Conservation (phyloP, 257 asterid genomes). For the Scutellaria barbata region DNA sequence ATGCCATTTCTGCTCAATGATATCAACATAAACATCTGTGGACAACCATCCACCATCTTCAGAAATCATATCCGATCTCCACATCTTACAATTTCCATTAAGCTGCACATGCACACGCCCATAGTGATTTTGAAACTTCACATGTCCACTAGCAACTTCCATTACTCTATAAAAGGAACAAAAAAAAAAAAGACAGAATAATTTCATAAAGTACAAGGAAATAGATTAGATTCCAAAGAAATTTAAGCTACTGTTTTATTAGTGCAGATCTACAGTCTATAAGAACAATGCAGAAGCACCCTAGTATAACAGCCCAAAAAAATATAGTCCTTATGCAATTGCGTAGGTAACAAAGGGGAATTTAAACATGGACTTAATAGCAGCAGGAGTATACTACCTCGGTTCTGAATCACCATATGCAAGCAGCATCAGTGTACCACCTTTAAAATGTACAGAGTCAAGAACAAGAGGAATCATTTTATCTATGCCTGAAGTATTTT, state of each 20-base stretch:
- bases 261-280: slow-evolving; percentile 1
- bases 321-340: slow-evolving; percentile 13
- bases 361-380: slow-evolving; percentile 23
- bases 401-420: slow-evolving; percentile 97
- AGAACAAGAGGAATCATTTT: slow-evolving; percentile 72
- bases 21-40: slow-evolving; percentile 89
- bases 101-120: slow-evolving; percentile 86
- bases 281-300: not conserved
- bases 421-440: slow-evolving; percentile 87
- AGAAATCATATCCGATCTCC: slow-evolving; percentile 78
- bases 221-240: slow-evolving; percentile 5
- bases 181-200: slow-evolving; percentile 17
- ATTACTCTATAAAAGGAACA: slow-evolving; percentile 75
- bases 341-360: slow-evolving; percentile 24
- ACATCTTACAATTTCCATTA: slow-evolving; percentile 88
- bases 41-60: slow-evolving; percentile 99
- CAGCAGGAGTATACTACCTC: slow-evolving; percentile 55
- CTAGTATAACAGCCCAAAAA: not conserved
- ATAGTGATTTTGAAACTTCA: slow-evolving; percentile 83
- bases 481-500: slow-evolving; percentile 54
- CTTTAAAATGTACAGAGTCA: slow-evolving; percentile 83
- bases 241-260: not conserved
- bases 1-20: slow-evolving; percentile 95
- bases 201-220: slow-evolving; percentile 28
- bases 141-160: slow-evolving; percentile 82